Percentiles rank a stretch among this genome's conserved stretches.
These are phyloP conservation scores for Globisporangium apiculatum DNA, from an alignment of 352 stramenopile genomes.

Conservation along the genomic window DNA sequence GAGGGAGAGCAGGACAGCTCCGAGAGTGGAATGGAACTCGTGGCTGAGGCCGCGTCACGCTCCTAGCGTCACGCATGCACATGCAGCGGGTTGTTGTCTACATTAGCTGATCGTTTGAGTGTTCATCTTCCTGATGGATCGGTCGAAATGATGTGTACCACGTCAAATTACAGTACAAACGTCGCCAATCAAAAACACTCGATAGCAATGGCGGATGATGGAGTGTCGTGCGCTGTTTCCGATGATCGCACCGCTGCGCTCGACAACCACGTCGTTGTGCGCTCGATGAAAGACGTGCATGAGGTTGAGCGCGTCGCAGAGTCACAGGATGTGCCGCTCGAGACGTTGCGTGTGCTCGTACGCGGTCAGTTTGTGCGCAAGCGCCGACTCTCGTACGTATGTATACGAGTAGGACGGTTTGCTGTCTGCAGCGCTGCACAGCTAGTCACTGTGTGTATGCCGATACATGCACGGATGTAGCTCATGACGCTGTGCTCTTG, in stretches of 20 bases:
- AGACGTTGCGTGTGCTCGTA: conserved; percentile 24
- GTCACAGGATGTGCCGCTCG: background rate
- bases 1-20: too few species aligned
- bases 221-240: too few species aligned
- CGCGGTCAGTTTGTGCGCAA: conserved; percentile 71
- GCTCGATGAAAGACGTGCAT: conserved; percentile 6
- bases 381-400: conserved; percentile 73
- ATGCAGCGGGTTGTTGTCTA: background rate
- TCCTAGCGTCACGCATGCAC: too few species aligned
- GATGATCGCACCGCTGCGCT: background rate
- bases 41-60: too few species aligned
- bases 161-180: too few species aligned
- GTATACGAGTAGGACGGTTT: too few species aligned
- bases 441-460: background rate
- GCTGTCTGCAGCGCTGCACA: background rate
- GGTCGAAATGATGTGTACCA: too few species aligned
- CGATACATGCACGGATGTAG: background rate
- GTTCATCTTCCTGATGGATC: too few species aligned
- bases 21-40: too few species aligned
- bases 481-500: background rate
- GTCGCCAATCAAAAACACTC: too few species aligned
- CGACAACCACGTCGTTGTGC: conserved; percentile 1
- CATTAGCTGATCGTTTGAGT: too few species aligned
- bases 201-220: too few species aligned
- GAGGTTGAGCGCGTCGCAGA: conserved; percentile 1